A percentile compares a stretch with the other conserved stretches of the same genome.
phyloP scores from a whole-genome alignment of 2,329 filamentous ascomycete species.

The Parafenestella ontariensis region DNA sequence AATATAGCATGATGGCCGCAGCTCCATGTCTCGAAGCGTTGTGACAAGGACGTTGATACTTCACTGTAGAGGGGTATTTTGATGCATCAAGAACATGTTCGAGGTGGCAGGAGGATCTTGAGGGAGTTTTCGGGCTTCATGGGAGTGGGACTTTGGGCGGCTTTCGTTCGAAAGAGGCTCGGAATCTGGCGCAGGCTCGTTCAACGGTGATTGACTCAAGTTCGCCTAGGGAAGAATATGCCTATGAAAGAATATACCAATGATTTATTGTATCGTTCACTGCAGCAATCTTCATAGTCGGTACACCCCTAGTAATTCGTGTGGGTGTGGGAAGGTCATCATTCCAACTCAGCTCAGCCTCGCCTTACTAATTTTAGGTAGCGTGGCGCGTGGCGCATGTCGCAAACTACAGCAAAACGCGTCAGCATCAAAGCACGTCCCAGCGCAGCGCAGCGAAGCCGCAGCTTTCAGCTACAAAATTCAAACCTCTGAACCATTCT shows the following conservation, averaged over 20 bases:
- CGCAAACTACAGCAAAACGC: conserved; percentile 20
- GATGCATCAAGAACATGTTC: too few species aligned
- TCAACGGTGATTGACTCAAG: not conserved
- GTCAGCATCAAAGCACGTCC: conserved; percentile 18
- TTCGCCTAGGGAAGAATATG: not conserved
- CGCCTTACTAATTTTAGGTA: conserved; percentile 29
- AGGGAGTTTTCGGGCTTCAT: too few species aligned
- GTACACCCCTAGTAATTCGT: not conserved
- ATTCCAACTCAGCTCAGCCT: conserved; percentile 10
- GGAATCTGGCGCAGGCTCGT: too few species aligned
- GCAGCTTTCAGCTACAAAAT: conserved; percentile 2
- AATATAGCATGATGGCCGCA: too few species aligned
- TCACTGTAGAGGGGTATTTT: too few species aligned
- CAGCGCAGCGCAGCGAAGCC: conserved; percentile 3
- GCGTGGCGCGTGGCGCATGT: conserved; percentile 26
- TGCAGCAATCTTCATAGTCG: not conserved
- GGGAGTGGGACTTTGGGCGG: too few species aligned
- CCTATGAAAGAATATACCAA: not conserved
- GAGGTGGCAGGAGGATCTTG: too few species aligned
- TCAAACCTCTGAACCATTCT: not conserved
- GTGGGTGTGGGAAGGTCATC: not conserved
- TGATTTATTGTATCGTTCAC: not conserved
- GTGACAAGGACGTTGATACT: too few species aligned
- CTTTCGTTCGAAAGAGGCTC: too few species aligned
- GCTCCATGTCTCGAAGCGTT: too few species aligned